Base-by-base conservation (phyloP, 345 rosid genomes). In the Toxicodendron radicans region DNA sequence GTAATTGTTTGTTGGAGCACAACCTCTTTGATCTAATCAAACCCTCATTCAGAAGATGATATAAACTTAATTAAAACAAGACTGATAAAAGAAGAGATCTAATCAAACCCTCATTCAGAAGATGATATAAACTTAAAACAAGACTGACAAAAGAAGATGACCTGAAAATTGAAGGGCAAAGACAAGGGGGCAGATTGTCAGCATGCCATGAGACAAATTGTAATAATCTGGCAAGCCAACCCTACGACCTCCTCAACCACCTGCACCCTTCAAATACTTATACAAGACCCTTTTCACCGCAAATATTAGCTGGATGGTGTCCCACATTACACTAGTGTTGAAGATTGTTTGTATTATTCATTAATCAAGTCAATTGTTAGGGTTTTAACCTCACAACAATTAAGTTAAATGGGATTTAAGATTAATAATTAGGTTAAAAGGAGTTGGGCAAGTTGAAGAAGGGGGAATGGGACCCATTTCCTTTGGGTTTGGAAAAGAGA, bases 401-500 rank as follows among this genome's bases (percentile, higher is more conserved):
- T n/a, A n/a, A n/a, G n/a, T n/a, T n/a, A n/a, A n/a, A n/a, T n/a
- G n/a, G n/a, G n/a, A n/a, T n/a, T n/a, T n/a, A n/a, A n/a, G n/a
- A n/a, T n/a, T 38, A 38, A 51, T 1, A 23, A 59, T 64, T 17
- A 56, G 67, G 63, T 23, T 23, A 45, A 52, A 23, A 11, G 27
- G 49, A 27, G 30, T 32, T 13, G 14, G 20, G 14, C 10, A 18
- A 45, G 11, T 58, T 5, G 18, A 33, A 60, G 48, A 27, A n/a
- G n/a, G n/a, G 16, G 2, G 1, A 33, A 32, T 51, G 75, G 75
- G 49, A 61, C 74, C 73, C 27, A 45, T 20, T 60, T 79, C 85
- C 80, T 75, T 66, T 70, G 76, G 73, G 56, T 62, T 73, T 69
- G 85, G 85, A 82, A 75, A 68, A 67, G 78, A 70, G 17, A n/a